These are phyloP conservation scores for Triglochin maritima DNA, from an alignment of 106 monocot genomes.

Conservation along the genomic window DNA sequence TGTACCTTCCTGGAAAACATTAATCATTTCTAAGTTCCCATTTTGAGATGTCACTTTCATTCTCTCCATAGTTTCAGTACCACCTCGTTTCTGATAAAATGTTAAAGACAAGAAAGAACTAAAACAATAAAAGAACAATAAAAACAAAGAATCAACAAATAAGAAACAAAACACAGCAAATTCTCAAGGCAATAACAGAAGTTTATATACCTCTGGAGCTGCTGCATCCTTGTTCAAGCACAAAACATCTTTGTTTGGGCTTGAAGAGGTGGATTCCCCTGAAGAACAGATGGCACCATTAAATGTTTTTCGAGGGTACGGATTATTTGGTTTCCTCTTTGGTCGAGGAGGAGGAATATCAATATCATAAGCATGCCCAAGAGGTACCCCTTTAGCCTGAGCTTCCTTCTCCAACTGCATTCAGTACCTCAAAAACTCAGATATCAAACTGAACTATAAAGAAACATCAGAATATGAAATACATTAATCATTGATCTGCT, in stretches of 20 bases:
- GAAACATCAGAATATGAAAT: neutral
- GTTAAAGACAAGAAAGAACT: neutral
- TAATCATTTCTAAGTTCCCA: slow-evolving; percentile 38
- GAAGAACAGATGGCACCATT: slow-evolving; percentile 13
- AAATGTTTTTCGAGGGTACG: slow-evolving; percentile 74
- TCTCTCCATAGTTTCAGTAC: slow-evolving; percentile 12
- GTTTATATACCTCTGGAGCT: slow-evolving; percentile 21
- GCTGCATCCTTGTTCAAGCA: slow-evolving; percentile 16
- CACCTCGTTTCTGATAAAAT: slow-evolving; percentile 18
- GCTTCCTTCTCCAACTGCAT: slow-evolving; percentile 79
- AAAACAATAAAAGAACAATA: slow-evolving; percentile 4
- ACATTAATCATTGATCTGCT: neutral
- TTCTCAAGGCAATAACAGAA: neutral
- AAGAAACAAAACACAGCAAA: neutral
- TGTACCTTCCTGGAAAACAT: slow-evolving; percentile 35
- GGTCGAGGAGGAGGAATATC: slow-evolving; percentile 96
- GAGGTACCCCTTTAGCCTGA: slow-evolving; percentile 38
- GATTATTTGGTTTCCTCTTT: slow-evolving; percentile 77
- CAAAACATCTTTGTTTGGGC: slow-evolving; percentile 9
- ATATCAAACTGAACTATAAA: neutral
- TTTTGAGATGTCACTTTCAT: slow-evolving; percentile 42
- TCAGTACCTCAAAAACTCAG: neutral
- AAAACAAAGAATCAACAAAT: neutral
- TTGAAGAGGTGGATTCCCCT: slow-evolving; percentile 22
- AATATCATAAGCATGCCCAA: slow-evolving; percentile 61